These are phyloP conservation scores for Fusarium xyrophilum DNA, from an alignment of 2,329 filamentous ascomycete species.

Conservation along the genomic window DNA sequence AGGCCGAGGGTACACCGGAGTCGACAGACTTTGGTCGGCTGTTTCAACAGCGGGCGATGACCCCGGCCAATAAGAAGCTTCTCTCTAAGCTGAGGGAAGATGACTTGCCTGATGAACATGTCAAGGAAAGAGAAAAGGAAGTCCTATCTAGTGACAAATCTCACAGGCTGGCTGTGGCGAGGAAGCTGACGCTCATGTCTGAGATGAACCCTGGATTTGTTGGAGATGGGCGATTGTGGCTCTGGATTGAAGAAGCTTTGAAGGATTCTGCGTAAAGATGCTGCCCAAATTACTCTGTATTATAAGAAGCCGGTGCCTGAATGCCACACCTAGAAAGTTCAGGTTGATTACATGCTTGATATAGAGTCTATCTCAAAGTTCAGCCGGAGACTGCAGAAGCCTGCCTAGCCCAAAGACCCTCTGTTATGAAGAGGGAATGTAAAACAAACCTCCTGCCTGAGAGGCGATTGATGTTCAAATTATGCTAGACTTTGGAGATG, in stretches of 20 bases:
- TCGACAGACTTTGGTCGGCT: not conserved
- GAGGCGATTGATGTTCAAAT: too few relatives aligned
- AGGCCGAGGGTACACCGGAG: not conserved
- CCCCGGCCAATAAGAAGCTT: slow-evolving; percentile 10
- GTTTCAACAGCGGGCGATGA: slow-evolving; percentile 14
- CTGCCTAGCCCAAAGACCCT: too few relatives aligned
- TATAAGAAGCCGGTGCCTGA: too few relatives aligned
- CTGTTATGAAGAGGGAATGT: too few relatives aligned
- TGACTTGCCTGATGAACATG: slow-evolving; percentile 9
- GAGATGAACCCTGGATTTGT: not conserved
- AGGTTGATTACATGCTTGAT: too few relatives aligned
- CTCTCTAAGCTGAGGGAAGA: slow-evolving; percentile 13
- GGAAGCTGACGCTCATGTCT: not conserved
- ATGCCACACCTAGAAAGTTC: too few relatives aligned
- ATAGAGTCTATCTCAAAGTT: too few relatives aligned
- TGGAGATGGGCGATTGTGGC: not conserved
- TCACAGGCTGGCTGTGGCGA: not conserved
- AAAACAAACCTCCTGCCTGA: too few relatives aligned
- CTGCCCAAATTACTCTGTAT: too few relatives aligned
- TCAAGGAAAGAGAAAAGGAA: fast-evolving
- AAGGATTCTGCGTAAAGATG: fast-evolving
- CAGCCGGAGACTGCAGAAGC: too few relatives aligned
- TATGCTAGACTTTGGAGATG: too few relatives aligned
- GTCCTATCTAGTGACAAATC: not conserved
- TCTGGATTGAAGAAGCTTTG: not conserved